These are phyloP conservation scores for Candida saitoana DNA, from an alignment of 805 yeast species.

Conservation along the genomic window DNA sequence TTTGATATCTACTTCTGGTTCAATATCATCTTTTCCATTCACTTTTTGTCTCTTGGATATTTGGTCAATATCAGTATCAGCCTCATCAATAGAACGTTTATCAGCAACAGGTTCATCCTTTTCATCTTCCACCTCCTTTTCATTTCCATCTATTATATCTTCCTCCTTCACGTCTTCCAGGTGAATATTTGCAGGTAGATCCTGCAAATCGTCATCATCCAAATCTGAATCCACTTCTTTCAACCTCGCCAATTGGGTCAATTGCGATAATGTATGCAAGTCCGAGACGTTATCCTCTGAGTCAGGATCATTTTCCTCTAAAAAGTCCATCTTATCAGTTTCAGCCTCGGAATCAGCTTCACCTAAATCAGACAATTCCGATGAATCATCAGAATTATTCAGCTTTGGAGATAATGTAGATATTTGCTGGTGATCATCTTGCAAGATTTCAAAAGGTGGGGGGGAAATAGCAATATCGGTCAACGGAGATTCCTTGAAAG, in stretches of 20 bases:
- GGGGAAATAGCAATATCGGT: conserved; percentile 41
- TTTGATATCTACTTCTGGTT: background rate
- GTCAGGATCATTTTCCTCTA: conserved; percentile 31
- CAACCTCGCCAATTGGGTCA: conserved; percentile 39
- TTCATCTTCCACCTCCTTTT: conserved; percentile 7
- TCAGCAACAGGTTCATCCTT: background rate
- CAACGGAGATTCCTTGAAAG: conserved; percentile 34
- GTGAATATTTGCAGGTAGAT: conserved; percentile 2
- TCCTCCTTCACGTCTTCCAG: conserved; percentile 10
- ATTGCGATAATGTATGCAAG: conserved; percentile 35
- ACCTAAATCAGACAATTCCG: conserved; percentile 49
- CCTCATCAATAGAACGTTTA: background rate
- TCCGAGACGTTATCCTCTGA: conserved; percentile 27
- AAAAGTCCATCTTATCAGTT: conserved; percentile 76
- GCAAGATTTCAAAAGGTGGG: conserved; percentile 29
- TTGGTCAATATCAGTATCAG: background rate
- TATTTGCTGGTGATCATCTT: conserved; percentile 6
- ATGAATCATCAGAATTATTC: conserved; percentile 23
- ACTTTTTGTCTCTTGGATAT: conserved; percentile 1
- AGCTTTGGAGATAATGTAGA: conserved; percentile 2
- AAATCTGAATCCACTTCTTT: conserved; percentile 35
- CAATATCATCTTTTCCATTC: background rate
- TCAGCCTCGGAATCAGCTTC: conserved; percentile 81
- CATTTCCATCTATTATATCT: too few relatives aligned
- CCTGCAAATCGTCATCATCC: conserved; percentile 12